Conservation (phyloP, 2,329 filamentous ascomycete genomes). For the Aspergillus sp. region DNA sequence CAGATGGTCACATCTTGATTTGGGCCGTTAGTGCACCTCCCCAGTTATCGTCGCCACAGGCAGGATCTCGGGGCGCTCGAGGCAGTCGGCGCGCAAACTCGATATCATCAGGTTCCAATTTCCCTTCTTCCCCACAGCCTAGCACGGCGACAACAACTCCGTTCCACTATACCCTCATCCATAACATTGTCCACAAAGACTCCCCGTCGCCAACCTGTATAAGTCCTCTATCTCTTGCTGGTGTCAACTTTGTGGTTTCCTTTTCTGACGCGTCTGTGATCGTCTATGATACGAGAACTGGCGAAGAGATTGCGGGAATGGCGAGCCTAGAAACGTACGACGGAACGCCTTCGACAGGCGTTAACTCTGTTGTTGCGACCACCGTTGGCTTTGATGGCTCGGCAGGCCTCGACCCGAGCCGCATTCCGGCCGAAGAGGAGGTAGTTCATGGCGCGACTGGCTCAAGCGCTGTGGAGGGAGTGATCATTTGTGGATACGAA, state of each 20-base stretch:
- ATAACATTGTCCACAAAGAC: conserved; percentile 73
- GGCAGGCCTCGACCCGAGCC: conserved; percentile 59
- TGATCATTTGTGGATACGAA: conserved; percentile 94
- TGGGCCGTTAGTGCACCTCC: conserved; percentile 94
- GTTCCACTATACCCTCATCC: conserved; percentile 83
- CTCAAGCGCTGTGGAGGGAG: conserved; percentile 79
- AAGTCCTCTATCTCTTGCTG: conserved; percentile 75
- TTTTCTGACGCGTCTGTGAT: conserved; percentile 88
- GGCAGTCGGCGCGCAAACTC: conserved; percentile 85
- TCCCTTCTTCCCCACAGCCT: conserved; percentile 85
- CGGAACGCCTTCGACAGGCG: conserved; percentile 73
- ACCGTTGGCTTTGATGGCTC: conserved; percentile 73
- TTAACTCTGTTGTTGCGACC: conserved; percentile 88
- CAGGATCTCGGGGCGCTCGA: conserved; percentile 66
- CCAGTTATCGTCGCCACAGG: conserved; percentile 76
- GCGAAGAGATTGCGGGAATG: conserved; percentile 90
- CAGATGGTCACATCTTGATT: conserved; percentile 86
- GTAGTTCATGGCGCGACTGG: conserved; percentile 78
- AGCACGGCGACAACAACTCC: conserved; percentile 80
- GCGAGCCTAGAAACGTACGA: conserved; percentile 93
- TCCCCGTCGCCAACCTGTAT: conserved; percentile 83
- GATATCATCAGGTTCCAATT: conserved; percentile 90
- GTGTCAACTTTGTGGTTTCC: conserved; percentile 87
- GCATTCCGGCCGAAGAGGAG: conserved; percentile 67
- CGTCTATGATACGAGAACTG: conserved; percentile 87